Evolutionary conservation across 1,284 basidiomycete genomes (phyloP), one percentile per base, ranked within the genome.

Genomic region (Golubevia sp.): DNA sequence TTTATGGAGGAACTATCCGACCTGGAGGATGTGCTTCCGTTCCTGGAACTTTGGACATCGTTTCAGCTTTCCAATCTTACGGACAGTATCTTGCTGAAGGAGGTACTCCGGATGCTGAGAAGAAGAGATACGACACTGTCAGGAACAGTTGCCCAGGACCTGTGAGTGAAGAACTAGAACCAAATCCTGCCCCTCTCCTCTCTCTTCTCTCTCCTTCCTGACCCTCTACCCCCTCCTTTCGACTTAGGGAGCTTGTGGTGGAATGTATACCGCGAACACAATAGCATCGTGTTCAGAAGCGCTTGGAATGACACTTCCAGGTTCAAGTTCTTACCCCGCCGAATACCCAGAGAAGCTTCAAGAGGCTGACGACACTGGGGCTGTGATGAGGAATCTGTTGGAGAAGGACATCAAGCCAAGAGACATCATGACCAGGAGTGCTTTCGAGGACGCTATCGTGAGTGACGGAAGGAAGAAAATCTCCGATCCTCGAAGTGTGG

Each of bases 241-340:
- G n/a, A 23, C n/a, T n/a, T n/a, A n/a, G n/a, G n/a, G 81, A 38
- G 79, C 79, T 8, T 83, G 81, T 58, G 79, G 79, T 63, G 81
- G 81, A 38, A 83, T 83, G 81, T 83, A 82, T 67, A 70, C 81
- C 27, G 81, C 81, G 63, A 83, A 83, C 69, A 82, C 81, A 25
- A 81, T 83, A 68, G 78, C 79, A 4, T 81, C 79, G 1, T 80
- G 76, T 62, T 67, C 78, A 18, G 81, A 83, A 51, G 78, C 73
- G 2, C 64, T 83, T 15, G 81, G 81, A 53, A 83, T 83, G 79
- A 77, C 79, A 11, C 67, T 83, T 18, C 81, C 81, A 18, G 79
- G 79, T 25, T 71, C 66, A 60, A 70, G 72, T 23, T 76, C 74
- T 7, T 79, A 73, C 72, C 79, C 79, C 3, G 81, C 81, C 15